Conservation (phyloP, 768 basidiomycete species). For the Fomitopsis pulvina region DNA sequence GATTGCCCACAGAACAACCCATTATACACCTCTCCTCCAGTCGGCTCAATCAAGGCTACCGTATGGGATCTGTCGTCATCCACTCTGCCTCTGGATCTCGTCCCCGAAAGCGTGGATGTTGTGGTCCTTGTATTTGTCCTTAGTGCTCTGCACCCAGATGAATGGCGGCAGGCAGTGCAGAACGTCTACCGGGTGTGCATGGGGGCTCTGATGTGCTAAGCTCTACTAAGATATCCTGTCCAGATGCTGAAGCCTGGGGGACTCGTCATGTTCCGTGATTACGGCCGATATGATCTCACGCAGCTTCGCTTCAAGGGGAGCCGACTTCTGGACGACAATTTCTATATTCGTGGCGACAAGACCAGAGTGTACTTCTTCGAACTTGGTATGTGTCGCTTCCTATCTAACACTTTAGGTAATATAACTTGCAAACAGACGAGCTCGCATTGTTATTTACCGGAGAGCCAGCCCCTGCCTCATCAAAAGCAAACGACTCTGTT, state of each 20-base stretch:
- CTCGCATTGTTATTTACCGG: constrained; percentile 76
- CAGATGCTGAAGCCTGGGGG: constrained; percentile 92
- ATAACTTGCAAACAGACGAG: constrained; percentile 45
- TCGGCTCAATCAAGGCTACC: constrained; percentile 67
- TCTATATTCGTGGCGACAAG: constrained; percentile 95
- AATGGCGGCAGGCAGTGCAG: constrained; percentile 78
- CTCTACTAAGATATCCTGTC: background rate
- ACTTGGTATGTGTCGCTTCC: constrained; percentile 42
- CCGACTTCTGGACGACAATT: constrained; percentile 85
- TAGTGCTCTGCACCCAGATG: constrained; percentile 86
- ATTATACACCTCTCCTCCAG: constrained; percentile 58
- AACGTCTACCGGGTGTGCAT: constrained; percentile 66
- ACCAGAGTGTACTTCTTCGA: constrained; percentile 98
- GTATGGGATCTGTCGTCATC: constrained; percentile 88
- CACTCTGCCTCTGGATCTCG: constrained; percentile 55
- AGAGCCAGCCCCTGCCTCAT: constrained; percentile 29
- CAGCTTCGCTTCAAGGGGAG: constrained; percentile 89
- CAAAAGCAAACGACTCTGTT: constrained; percentile 24
- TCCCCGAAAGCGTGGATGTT: constrained; percentile 73
- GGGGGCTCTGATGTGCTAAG: background rate
- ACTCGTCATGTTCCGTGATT: constrained; percentile 81
- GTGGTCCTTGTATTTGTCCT: constrained; percentile 91
- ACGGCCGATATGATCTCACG: constrained; percentile 91
- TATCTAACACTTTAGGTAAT: background rate
- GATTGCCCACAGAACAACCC: constrained; percentile 49